A percentile compares a stretch with the other conserved stretches of the same genome.
Evolutionary conservation across 2,329 filamentous ascomycete genomes (phyloP).

Genomic region (Phaeoacremonium minimum): DNA sequence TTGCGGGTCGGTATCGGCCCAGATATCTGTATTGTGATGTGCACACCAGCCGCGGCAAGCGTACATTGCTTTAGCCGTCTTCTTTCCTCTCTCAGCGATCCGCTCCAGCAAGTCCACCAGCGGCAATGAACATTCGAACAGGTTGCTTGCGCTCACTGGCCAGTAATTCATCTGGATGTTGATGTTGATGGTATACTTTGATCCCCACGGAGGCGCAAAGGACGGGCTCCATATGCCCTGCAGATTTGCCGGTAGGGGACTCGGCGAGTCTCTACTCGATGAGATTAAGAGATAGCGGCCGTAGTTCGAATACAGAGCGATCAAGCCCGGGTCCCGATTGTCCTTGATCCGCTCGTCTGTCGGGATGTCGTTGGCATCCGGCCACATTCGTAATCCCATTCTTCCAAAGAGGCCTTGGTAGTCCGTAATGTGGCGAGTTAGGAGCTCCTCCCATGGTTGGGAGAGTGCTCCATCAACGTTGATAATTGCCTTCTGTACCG

Average conservation of each 20-base stretch:
- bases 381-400: constrained; percentile 16
- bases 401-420: constrained; percentile 16
- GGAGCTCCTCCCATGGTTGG: constrained; percentile 11
- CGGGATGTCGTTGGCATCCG: constrained; percentile 12
- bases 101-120: constrained; percentile 32
- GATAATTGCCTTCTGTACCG: constrained; percentile 17
- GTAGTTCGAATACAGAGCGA: constrained; percentile 29
- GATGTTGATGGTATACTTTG: constrained; percentile 46
- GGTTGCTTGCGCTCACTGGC: constrained; percentile 23
- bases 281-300: constrained; percentile 32
- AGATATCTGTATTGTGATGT: constrained; percentile 31
- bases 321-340: constrained; percentile 15
- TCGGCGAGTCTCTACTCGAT: constrained; percentile 19
- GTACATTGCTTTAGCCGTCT: constrained; percentile 26
- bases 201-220: constrained; percentile 38
- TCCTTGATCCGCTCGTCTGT: constrained; percentile 13
- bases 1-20: constrained; percentile 27
- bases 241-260: constrained; percentile 33
- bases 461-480: constrained; percentile 16
- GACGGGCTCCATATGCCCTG: constrained; percentile 39
- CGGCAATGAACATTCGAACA: constrained; percentile 27
- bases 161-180: constrained; percentile 52
- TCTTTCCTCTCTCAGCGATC: constrained; percentile 24
- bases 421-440: constrained; percentile 14
- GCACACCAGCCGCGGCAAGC: constrained; percentile 23